These are phyloP conservation scores for Hydnomerulius pinastri DNA, from an alignment of 768 basidiomycete genomes.

Conservation along the genomic window DNA sequence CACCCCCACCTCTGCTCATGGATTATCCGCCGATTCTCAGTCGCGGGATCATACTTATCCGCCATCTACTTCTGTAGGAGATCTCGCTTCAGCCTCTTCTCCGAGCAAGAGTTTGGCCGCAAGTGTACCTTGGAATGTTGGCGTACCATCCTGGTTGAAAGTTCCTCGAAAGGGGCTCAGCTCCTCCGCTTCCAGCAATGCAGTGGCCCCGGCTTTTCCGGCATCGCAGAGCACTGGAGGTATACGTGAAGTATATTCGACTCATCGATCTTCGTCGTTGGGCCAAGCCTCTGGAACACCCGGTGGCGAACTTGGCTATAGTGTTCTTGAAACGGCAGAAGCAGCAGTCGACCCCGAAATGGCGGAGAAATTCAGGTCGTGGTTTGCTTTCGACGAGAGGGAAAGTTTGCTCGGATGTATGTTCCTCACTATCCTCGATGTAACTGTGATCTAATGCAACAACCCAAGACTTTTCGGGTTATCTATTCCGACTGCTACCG, in stretches of 20 bases:
- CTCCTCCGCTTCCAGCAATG: slow-evolving; percentile 35
- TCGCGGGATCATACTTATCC: slow-evolving; percentile 75
- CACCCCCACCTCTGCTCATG: slow-evolving; percentile 8
- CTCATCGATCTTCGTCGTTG: slow-evolving; percentile 28
- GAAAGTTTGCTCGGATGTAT: slow-evolving; percentile 86
- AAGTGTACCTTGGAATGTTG: slow-evolving; percentile 54
- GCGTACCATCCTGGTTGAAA: slow-evolving; percentile 74
- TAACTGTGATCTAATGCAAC: slow-evolving; percentile 7
- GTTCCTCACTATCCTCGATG: slow-evolving; percentile 34
- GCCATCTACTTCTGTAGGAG: slow-evolving; percentile 60
- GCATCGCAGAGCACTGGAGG: slow-evolving; percentile 32
- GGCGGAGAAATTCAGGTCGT: slow-evolving; percentile 72
- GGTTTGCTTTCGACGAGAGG: slow-evolving; percentile 88
- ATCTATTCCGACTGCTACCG: slow-evolving; percentile 87
- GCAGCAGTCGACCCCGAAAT: slow-evolving; percentile 60
- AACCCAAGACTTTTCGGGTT: slow-evolving; percentile 85
- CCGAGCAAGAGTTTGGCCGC: slow-evolving; percentile 46
- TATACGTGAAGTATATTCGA: slow-evolving; percentile 64
- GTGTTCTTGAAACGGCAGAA: slow-evolving; percentile 77
- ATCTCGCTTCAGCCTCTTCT: slow-evolving; percentile 38
- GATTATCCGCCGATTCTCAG: slow-evolving; percentile 26
- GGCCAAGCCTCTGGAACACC: slow-evolving; percentile 33
- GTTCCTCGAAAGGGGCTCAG: slow-evolving; percentile 40
- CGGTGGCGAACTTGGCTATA: slow-evolving; percentile 73
- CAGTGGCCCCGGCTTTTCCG: slow-evolving; percentile 19